These are phyloP conservation scores for Trametes gibbosa DNA, from an alignment of 768 basidiomycete species.

Conservation along the genomic window DNA sequence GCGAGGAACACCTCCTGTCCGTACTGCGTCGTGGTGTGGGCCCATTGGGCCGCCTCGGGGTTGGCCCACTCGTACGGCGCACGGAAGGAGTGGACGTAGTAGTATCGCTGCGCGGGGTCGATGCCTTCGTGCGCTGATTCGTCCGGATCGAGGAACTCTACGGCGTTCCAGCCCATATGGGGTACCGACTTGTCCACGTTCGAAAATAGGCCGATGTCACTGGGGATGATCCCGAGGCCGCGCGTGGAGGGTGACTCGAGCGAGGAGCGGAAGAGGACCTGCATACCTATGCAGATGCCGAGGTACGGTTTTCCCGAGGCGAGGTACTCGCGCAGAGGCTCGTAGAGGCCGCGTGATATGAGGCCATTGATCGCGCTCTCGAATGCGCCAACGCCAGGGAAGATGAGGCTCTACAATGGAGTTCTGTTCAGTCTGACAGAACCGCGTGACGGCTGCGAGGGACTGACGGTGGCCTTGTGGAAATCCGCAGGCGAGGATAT, in stretches of 20 bases:
- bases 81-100: conserved; percentile 96
- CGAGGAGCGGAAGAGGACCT: conserved; percentile 88
- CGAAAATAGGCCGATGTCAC: conserved; percentile 70
- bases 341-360: conserved; percentile 64
- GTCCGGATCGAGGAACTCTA: conserved; percentile 52
- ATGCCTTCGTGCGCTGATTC: conserved; percentile 44
- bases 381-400: conserved; percentile 96
- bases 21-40: conserved; percentile 86
- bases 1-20: conserved; percentile 92
- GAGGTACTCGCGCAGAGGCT: conserved; percentile 82
- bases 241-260: conserved; percentile 61
- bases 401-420: conserved; percentile 75
- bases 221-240: conserved; percentile 89
- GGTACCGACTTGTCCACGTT: conserved; percentile 82
- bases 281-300: conserved; percentile 98
- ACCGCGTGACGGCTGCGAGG: conserved; percentile 8
- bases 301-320: conserved; percentile 89
- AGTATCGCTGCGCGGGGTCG: conserved; percentile 68
- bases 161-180: conserved; percentile 97
- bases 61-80: conserved; percentile 67
- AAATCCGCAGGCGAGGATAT: conserved; percentile 80
- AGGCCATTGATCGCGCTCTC: conserved; percentile 83
- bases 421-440: conserved; percentile 3
- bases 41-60: conserved; percentile 67
- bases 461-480: conserved; percentile 73